phyloP scores from a whole-genome alignment of 768 basidiomycete species.

The Rhizopogon sp. region DNA sequence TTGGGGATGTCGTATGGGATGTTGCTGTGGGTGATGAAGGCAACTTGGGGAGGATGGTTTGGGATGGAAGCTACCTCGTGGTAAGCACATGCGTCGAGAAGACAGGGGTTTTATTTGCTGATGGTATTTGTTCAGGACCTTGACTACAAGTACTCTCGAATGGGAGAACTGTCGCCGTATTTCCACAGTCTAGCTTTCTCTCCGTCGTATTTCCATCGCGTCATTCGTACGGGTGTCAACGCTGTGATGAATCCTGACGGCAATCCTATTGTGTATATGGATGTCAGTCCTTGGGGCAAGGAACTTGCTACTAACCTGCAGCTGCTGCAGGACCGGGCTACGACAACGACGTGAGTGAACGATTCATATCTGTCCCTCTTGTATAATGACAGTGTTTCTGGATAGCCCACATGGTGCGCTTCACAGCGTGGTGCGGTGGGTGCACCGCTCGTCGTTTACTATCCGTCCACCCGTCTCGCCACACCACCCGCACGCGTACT shows the following conservation, averaged over 20 bases:
- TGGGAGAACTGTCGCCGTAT: slow-evolving; percentile 77
- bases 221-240: slow-evolving; percentile 54
- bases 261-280: slow-evolving; percentile 66
- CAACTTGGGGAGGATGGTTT: slow-evolving; percentile 76
- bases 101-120: slow-evolving; percentile 7
- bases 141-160: slow-evolving; percentile 73
- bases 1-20: slow-evolving; percentile 87
- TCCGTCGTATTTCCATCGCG: slow-evolving; percentile 86
- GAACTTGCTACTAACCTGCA: slow-evolving; percentile 73
- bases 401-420: slow-evolving; percentile 70
- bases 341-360: slow-evolving; percentile 73
- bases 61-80: slow-evolving; percentile 87
- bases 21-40: slow-evolving; percentile 82
- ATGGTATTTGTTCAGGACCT: slow-evolving; percentile 52
- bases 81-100: slow-evolving; percentile 38
- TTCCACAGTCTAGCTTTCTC: slow-evolving; percentile 77
- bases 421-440: slow-evolving; percentile 84
- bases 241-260: slow-evolving; percentile 35
- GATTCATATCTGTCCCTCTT: no score
- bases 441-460: slow-evolving; percentile 73
- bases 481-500: slow-evolving; percentile 20
- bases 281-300: slow-evolving; percentile 73
- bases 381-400: slow-evolving; percentile 4
- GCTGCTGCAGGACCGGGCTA: slow-evolving; percentile 69
- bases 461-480: slow-evolving; percentile 46